Evolutionary conservation across 2,329 filamentous ascomycete species (phyloP).

Genomic region (Diaporthe longicolla): DNA sequence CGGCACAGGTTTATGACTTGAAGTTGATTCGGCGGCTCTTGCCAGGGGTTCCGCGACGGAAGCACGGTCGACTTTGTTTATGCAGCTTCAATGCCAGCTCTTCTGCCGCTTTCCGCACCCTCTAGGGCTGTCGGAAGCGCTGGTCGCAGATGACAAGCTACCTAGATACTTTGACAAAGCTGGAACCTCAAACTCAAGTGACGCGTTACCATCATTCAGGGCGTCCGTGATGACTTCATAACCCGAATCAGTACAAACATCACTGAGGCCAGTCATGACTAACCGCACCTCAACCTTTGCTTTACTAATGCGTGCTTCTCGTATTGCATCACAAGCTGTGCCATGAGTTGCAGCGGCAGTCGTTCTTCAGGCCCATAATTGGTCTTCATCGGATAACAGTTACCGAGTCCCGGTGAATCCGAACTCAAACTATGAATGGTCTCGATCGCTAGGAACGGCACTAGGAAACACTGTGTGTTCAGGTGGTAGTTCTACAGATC

Average conservation of each 20-base stretch:
- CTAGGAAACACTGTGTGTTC: no score
- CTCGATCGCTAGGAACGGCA: no score
- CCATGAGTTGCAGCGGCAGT: no score
- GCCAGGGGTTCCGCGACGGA: background rate
- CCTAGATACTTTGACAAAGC: background rate
- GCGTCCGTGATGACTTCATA: background rate
- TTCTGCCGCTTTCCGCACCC: background rate
- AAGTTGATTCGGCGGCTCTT: background rate
- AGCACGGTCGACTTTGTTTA: background rate
- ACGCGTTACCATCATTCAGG: background rate
- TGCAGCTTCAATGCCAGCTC: background rate
- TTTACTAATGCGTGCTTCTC: no score
- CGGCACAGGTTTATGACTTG: background rate
- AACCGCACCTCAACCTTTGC: no score
- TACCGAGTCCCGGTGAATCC: no score
- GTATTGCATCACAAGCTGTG: no score
- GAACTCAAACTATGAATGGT: no score
- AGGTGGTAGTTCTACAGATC: no score
- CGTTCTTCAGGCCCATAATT: no score
- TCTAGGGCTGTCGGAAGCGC: background rate
- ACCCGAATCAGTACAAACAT: background rate
- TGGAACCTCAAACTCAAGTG: background rate
- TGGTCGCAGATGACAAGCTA: background rate
- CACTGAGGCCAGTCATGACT: background rate
- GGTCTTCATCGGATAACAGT: no score